Conservation (phyloP, 805 yeast species). For the Candida khao-thaluensis region DNA sequence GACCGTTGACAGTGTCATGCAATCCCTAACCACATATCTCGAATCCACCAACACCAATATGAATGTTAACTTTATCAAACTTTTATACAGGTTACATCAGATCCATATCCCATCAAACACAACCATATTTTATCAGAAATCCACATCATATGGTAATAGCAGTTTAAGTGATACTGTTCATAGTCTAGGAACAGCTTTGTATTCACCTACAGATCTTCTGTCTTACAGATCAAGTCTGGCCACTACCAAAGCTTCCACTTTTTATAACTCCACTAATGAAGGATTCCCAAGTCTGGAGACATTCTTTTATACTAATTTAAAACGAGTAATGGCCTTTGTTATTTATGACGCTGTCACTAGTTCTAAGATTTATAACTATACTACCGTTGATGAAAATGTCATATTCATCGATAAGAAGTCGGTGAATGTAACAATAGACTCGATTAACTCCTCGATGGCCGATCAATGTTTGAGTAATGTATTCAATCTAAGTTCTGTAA, state of each 20-base stretch:
- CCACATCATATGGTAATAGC: constrained; percentile 25
- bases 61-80: constrained; percentile 32
- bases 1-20: constrained; percentile 24
- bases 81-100: constrained; percentile 18
- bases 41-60: constrained; percentile 29
- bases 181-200: constrained; percentile 21
- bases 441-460: constrained; percentile 6
- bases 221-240: constrained; percentile 8
- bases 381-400: constrained; percentile 20
- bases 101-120: constrained; percentile 13
- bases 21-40: constrained; percentile 19
- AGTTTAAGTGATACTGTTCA: constrained; percentile 26
- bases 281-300: constrained; percentile 28
- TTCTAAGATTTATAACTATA: constrained; percentile 21
- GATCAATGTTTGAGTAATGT: constrained; percentile 13
- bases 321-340: constrained; percentile 29
- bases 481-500: constrained; percentile 6
- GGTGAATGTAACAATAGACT: constrained; percentile 16
- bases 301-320: constrained; percentile 26
- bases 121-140: constrained; percentile 8
- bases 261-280: constrained; percentile 23
- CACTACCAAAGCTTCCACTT: constrained; percentile 6
- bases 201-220: constrained; percentile 27
- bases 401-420: constrained; percentile 8
- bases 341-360: constrained; percentile 21